Conservation (phyloP, 495 filamentous ascomycete species). For the Penicillium subrubescens region DNA sequence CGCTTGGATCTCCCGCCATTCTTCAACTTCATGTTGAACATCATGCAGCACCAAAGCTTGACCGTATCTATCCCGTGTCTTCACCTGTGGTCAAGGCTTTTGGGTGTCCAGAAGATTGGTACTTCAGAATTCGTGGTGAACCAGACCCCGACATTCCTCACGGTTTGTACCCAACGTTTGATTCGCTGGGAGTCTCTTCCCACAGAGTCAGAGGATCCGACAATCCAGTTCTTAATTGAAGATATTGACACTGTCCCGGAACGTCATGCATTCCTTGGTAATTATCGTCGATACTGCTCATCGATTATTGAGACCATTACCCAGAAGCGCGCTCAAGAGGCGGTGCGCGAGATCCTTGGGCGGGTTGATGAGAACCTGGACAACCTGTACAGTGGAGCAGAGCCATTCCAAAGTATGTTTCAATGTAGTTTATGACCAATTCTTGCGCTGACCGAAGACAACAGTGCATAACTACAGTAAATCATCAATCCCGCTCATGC, state of each 20-base stretch:
- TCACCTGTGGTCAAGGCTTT: constrained; percentile 82
- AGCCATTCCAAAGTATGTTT: constrained; percentile 67
- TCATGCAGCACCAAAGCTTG: constrained; percentile 83
- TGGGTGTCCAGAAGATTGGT: constrained; percentile 65
- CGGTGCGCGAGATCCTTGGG: constrained; percentile 79
- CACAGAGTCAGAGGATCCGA: constrained; percentile 76
- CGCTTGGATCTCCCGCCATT: constrained; percentile 73
- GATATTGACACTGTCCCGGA: constrained; percentile 96
- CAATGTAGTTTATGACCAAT: neutral
- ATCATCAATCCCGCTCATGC: constrained; percentile 72
- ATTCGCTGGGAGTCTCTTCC: constrained; percentile 84
- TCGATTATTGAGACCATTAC: constrained; percentile 84
- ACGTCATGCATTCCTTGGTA: constrained; percentile 94
- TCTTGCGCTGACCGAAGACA: constrained; percentile 31
- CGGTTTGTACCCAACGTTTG: constrained; percentile 74
- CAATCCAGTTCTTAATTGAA: constrained; percentile 78
- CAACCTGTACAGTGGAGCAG: constrained; percentile 70
- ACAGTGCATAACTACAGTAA: constrained; percentile 76
- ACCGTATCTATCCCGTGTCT: constrained; percentile 89
- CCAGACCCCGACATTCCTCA: constrained; percentile 74
- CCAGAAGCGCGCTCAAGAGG: constrained; percentile 75
- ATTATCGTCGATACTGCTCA: constrained; percentile 88
- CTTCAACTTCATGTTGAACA: constrained; percentile 73
- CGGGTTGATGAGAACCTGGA: constrained; percentile 73
- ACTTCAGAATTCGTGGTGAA: constrained; percentile 66